These are phyloP conservation scores for Orbilia oligospora DNA, from an alignment of 2,329 filamentous ascomycete genomes.

Conservation along the genomic window DNA sequence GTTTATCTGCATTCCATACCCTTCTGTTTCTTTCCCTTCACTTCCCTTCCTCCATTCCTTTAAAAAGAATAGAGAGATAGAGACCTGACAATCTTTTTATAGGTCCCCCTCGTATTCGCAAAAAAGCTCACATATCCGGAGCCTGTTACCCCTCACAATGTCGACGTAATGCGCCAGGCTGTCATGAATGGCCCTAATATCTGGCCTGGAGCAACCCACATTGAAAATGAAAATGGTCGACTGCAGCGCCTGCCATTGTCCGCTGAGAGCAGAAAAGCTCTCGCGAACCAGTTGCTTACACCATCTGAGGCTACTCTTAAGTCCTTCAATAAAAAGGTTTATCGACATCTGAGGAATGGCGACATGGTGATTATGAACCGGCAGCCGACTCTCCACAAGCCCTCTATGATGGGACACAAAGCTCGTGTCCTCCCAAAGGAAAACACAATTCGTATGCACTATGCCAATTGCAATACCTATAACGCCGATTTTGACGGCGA, in stretches of 20 bases:
- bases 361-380: conserved; percentile 99
- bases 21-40: not conserved
- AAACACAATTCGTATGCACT: conserved; percentile 99
- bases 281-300: conserved; percentile 88
- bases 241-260: conserved; percentile 75
- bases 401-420: conserved; percentile 98
- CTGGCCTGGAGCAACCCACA: conserved; percentile 93
- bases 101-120: conserved; percentile 88
- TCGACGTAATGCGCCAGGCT: conserved; percentile 93
- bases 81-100: not conserved
- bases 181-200: conserved; percentile 94
- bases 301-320: conserved; percentile 81
- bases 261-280: conserved; percentile 83
- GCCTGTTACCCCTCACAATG: conserved; percentile 97
- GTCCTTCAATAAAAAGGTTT: conserved; percentile 92
- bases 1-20: not conserved
- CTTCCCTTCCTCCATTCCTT: too few relatives aligned
- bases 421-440: conserved; percentile 92
- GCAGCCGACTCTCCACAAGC: conserved; percentile 97
- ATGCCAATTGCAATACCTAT: conserved; percentile 99
- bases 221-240: conserved; percentile 95
- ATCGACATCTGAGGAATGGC: conserved; percentile 94
- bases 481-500: conserved; percentile 99
- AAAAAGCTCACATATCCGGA: conserved; percentile 96
- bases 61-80: too few relatives aligned